These are phyloP conservation scores for Fraxinus velutina DNA, from an alignment of 305 asterid species.

Conservation along the genomic window DNA sequence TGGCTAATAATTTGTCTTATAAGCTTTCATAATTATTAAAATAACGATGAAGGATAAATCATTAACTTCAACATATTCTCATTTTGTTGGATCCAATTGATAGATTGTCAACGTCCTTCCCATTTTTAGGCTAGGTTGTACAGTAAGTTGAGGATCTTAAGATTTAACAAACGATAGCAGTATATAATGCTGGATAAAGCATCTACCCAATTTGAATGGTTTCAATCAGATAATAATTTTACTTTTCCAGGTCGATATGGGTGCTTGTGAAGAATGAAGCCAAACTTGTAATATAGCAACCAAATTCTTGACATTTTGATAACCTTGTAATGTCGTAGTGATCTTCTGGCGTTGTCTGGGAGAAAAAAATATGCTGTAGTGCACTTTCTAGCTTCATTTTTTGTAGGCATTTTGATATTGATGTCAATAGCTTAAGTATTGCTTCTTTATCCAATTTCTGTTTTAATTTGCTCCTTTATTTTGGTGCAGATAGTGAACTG, in stretches of 20 bases:
- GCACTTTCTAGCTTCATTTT: neutral
- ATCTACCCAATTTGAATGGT: neutral
- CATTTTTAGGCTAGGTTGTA: neutral
- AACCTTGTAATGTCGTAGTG: neutral
- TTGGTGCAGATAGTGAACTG: slow-evolving; percentile 78
- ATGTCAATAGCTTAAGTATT: neutral
- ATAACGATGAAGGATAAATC: neutral
- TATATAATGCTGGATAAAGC: neutral
- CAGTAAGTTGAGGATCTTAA: neutral
- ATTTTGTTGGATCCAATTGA: neutral
- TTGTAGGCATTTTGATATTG: neutral
- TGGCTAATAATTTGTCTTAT: neutral
- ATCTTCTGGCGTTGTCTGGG: neutral
- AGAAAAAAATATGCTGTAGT: neutral
- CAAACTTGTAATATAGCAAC: neutral
- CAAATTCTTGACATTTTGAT: neutral
- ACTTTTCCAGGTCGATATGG: neutral
- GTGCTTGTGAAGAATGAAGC: neutral
- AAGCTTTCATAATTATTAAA: neutral
- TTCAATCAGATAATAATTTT: neutral
- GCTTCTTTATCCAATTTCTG: neutral
- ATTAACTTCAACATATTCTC: neutral
- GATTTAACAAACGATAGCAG: neutral
- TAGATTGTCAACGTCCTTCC: neutral
- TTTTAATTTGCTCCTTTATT: slow-evolving; percentile 7